Evolutionary conservation across 2,329 filamentous ascomycete species (phyloP), one percentile per base, ranked within the genome.

Genomic region (Pyrenophora graminea): DNA sequence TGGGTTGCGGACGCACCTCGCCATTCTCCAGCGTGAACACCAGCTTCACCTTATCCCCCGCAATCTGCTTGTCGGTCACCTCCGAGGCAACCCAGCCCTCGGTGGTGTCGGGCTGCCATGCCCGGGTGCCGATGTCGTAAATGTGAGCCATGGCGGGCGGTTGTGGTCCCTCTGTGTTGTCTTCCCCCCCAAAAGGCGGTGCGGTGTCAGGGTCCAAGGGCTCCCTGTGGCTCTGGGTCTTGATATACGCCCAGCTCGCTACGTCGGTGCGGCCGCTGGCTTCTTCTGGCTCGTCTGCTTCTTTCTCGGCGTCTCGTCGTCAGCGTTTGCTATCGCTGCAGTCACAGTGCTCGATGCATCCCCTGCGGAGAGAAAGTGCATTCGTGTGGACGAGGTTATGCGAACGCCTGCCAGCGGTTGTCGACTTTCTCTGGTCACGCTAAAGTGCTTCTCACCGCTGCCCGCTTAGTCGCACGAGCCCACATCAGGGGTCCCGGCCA

Each of bases 81-180:
- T 97, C 92, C 39, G 94, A 97, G 72, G 92, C 89, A 75, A 99
- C 86, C 93, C 94, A 99, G 78, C 94, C 94, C 77, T 99, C 93
- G 56, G 90, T 90, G 74, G 85, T 80, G 80, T 99, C 94, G 67
- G 94, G 92, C 84, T 97, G 94, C 94, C 94, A 99, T 73, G 92
- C 94, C 84, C 91, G 87, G 69, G 93, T 97, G 72, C 93, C 94
- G 72, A 97, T 85, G 82, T 97, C 92, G 80, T 95, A 97, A 74
- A 85, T 90, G 77, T 95, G 89, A 80, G 91, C 90, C 92, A 96
- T 96, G 59, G 41, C 63, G 61, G 49, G 51, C 32, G 46, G 41
- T 52, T 32, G 44, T 44, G 42, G 45, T 53, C 49, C 27, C 49
- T 17, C 21, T 25, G 30, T 58, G 51, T 61, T 56, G 19, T 21